Percentiles rank a stretch among this genome's conserved stretches.
Conservation (phyloP, 257 asterid genomes). For the Solanum clarkiae region DNA sequence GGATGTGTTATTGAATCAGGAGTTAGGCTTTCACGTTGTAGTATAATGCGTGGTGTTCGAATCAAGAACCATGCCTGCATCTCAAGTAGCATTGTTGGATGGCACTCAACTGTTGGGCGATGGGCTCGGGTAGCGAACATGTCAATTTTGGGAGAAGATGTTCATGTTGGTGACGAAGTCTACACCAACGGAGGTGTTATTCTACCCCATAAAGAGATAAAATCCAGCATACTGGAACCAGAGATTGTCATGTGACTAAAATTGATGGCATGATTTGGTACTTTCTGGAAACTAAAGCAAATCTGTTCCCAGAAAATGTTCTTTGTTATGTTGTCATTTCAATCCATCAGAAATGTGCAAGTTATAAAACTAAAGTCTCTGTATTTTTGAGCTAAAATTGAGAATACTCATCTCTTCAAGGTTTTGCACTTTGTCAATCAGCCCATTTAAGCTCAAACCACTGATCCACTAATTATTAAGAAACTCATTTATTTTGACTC, state of each 20-base stretch:
- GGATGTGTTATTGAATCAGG: conserved; percentile 78
- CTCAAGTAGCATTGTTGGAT: conserved; percentile 73
- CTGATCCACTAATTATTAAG: too few species aligned
- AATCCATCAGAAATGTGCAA: background rate
- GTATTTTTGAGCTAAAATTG: background rate
- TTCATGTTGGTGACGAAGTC: conserved; percentile 76
- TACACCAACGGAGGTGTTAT: conserved; percentile 84
- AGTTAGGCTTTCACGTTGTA: conserved; percentile 83
- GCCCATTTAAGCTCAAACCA: too few species aligned
- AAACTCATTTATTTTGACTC: too few species aligned
- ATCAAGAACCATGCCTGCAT: conserved; percentile 71
- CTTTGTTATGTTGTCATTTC: background rate
- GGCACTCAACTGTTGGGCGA: conserved; percentile 90
- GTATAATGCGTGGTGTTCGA: conserved; percentile 79
- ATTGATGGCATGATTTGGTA: background rate
- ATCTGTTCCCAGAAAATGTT: background rate
- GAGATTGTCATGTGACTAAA: conserved; percentile 62
- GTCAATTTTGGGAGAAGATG: conserved; percentile 90
- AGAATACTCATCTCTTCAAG: background rate
- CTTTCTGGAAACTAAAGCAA: background rate
- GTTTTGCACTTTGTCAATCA: background rate
- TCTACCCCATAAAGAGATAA: conserved; percentile 84
- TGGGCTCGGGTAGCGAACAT: conserved; percentile 94
- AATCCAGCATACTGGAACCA: conserved; percentile 73
- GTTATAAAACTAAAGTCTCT: background rate